Evolutionary conservation across 495 filamentous ascomycete genomes (phyloP), one percentile per base, ranked within the genome.

Genomic region (Aspergillus sclerotioniger): DNA sequence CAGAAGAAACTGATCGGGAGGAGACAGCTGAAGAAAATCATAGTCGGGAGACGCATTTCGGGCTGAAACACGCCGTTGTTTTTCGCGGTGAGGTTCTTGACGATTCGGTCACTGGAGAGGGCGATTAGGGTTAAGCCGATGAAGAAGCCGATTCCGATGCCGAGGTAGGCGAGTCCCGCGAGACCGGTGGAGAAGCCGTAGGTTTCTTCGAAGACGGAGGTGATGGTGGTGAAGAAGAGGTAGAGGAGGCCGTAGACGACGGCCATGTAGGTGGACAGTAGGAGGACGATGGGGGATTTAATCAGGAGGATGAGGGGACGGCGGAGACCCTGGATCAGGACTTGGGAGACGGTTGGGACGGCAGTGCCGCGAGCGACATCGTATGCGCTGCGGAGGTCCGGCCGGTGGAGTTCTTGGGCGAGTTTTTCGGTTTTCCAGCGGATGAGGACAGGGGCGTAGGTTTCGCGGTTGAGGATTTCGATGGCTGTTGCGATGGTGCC

Each of bases 161-260:
- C 81, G 0, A 86, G 63, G 62, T 87, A 91, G 19, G 76, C 78
- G 4, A 87, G 74, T 6, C 84, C 85, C 0, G 83, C 84, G 1
- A 82, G 57, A 3, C 83, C 82, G 3, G 78, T 60, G 0, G 76
- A 76, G 53, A 84, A 81, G 19, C 76, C 76, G 60, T 90, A 84
- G 0, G 76, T 80, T 1, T 77, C 72, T 6, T 68, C 69, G 66
- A 89, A 91, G 61, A 90, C 81, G 60, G 76, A 75, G 0, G 81
- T 73, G 63, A 88, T 90, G 5, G 85, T 87, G n/a, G 83, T 82
- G 51, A 88, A 77, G 67, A 89, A 87, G 6, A 85, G 81, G 65
- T 89, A 90, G 0, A 88, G 74, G 5, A 88, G 71, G 37, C 84
- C 81, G 63, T 89, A 90, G 29, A 89, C 67, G 8, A 89, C 62